Percentiles rank a stretch among this genome's conserved stretches.
Conservation (phyloP, 2,329 filamentous ascomycete genomes). For the Hymenoscyphus repandus region DNA sequence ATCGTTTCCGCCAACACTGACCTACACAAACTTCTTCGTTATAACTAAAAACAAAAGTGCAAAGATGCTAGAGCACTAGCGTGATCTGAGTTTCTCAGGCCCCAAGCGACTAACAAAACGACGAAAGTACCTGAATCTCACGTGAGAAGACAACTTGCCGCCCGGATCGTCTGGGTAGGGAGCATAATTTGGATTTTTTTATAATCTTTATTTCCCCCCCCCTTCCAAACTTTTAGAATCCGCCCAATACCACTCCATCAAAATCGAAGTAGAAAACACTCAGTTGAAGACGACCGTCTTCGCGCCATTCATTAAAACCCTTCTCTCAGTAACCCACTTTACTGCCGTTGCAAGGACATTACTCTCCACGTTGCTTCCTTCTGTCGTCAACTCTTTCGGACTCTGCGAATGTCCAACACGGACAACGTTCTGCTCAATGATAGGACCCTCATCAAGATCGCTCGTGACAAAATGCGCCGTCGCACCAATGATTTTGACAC, state of each 20-base stretch:
- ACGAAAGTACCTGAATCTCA: too few relatives aligned
- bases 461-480: slow-evolving; percentile 84
- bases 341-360: slow-evolving; percentile 77
- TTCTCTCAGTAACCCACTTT: slow-evolving; percentile 76
- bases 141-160: not conserved
- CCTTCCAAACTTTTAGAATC: not conserved
- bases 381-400: slow-evolving; percentile 70
- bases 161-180: not conserved
- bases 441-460: slow-evolving; percentile 79
- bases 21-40: too few relatives aligned
- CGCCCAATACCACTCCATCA: not conserved
- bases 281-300: slow-evolving; percentile 72
- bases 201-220: not conserved
- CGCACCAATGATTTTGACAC: slow-evolving; percentile 84
- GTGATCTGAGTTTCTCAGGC: too few relatives aligned
- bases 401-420: slow-evolving; percentile 73
- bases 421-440: slow-evolving; percentile 79
- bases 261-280: not conserved
- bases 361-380: slow-evolving; percentile 79
- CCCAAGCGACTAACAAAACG: too few relatives aligned
- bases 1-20: too few relatives aligned
- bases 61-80: too few relatives aligned
- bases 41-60: too few relatives aligned
- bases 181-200: too few relatives aligned
- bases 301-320: slow-evolving; percentile 70